These are phyloP conservation scores for Albatrellus ellisii DNA, from an alignment of 768 basidiomycete species.

Conservation along the genomic window DNA sequence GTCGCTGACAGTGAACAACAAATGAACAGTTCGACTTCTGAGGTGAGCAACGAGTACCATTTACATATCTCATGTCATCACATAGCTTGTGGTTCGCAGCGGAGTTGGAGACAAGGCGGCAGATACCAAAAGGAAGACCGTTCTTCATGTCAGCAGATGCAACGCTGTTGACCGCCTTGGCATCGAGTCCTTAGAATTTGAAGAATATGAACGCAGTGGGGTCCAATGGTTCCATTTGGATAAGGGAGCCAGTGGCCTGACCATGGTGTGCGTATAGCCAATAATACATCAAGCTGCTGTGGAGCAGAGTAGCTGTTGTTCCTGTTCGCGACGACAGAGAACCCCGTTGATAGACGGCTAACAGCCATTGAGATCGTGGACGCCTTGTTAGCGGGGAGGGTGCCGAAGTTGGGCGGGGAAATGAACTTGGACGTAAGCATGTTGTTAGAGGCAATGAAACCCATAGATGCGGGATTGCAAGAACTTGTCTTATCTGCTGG, in stretches of 20 bases:
- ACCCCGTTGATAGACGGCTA: conserved; percentile 33
- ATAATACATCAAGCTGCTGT: conserved; percentile 36
- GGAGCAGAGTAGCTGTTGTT: conserved; percentile 46
- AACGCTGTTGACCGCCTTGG: conserved; percentile 33
- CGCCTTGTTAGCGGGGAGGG: conserved; percentile 29
- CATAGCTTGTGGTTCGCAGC: conserved; percentile 34
- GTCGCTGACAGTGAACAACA: too few species aligned
- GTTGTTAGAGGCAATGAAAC: conserved; percentile 37
- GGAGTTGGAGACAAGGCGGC: conserved; percentile 27
- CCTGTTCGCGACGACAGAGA: conserved; percentile 37
- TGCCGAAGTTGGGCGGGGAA: conserved; percentile 31
- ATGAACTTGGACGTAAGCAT: conserved; percentile 45
- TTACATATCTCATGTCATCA: too few species aligned
- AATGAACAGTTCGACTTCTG: too few species aligned
- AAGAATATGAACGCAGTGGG: conserved; percentile 46
- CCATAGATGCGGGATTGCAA: conserved; percentile 52
- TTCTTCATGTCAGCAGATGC: conserved; percentile 26
- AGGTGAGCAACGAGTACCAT: too few species aligned
- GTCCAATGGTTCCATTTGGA: conserved; percentile 34
- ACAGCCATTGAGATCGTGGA: conserved; percentile 43
- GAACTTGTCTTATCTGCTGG: conserved; percentile 35
- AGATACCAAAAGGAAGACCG: conserved; percentile 31
- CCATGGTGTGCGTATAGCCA: conserved; percentile 55
- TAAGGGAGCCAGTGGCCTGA: conserved; percentile 36
- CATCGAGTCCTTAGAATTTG: too few species aligned